These are phyloP conservation scores for Sporothrix schenckii DNA, from an alignment of 2,329 filamentous ascomycete genomes.

Conservation along the genomic window DNA sequence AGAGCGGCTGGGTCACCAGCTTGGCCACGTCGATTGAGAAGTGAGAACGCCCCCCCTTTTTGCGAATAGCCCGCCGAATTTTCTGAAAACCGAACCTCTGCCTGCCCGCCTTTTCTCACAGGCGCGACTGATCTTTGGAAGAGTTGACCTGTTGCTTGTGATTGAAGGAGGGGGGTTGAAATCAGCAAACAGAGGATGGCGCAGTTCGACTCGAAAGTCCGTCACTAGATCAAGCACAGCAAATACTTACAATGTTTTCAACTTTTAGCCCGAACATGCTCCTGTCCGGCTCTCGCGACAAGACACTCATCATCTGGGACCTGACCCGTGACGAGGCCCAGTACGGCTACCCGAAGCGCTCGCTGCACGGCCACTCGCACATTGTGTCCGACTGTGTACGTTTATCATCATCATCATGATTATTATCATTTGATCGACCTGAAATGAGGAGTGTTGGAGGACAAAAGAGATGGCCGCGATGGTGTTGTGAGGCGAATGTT, in stretches of 20 bases:
- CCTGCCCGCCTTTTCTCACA: neutral
- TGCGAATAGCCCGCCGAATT: neutral
- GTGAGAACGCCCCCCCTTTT: slow-evolving; percentile 57
- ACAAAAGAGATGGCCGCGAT: no score
- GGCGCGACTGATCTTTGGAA: slow-evolving; percentile 3
- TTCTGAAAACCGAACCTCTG: slow-evolving; percentile 3
- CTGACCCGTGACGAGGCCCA: slow-evolving; percentile 96
- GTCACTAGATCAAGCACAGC: neutral
- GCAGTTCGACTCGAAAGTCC: neutral
- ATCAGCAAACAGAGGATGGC: neutral
- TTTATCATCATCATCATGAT: slow-evolving; percentile 40
- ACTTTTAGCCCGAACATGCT: slow-evolving; percentile 91
- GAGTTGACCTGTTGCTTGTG: slow-evolving; percentile 12
- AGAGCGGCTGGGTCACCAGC: slow-evolving; percentile 98
- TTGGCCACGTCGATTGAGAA: slow-evolving; percentile 99
- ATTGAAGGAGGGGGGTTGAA: slow-evolving; percentile 1
- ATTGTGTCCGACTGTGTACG: slow-evolving; percentile 99
- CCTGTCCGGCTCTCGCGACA: slow-evolving; percentile 94
- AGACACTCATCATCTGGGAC: slow-evolving; percentile 99
- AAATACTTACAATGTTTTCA: slow-evolving; percentile 39
- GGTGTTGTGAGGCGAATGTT: slow-evolving; percentile 33
- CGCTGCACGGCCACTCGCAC: slow-evolving; percentile 98
- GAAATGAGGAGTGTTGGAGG: neutral
- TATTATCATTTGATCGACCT: neutral
- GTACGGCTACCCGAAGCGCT: slow-evolving; percentile 99